Evolutionary conservation across 1,284 basidiomycete genomes (phyloP), one percentile per base, ranked within the genome.

Genomic region (Microbotryum intermedium): DNA sequence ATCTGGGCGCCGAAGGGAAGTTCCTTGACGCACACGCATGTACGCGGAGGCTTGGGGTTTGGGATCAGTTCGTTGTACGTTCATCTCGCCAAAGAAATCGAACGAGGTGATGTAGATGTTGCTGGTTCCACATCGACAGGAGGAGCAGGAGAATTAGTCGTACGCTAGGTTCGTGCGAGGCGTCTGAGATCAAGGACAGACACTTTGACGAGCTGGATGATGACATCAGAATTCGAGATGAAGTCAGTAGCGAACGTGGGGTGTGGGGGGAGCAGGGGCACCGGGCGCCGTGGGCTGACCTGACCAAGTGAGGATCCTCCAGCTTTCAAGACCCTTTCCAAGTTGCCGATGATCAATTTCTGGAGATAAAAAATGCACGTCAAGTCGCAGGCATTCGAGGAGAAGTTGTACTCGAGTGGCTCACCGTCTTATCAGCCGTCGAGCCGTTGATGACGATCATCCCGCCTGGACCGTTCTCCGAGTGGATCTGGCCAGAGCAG

Each of bases 41-140:
- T 51, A n/a, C 50, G 25, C 11, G 50, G 25, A 9, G 50, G 50
- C 26, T 51, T 51, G 23, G 50, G 50, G 3, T 5, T 30, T 10
- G 50, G 50, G 50, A 51, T 51, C 50, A 51, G n/a, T 30, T 30
- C 30, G n/a, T 28, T 29, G 50, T 51, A 51, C 50, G 29, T 51
- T 51, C 50, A 51, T 51, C 26, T 51, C 50, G 25, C 30, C 30
- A 25, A 51, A 51, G 18, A 51, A n/a, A 13, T 51, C 50, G 20
- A 51, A 51, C 26, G 50, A 51, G n/a, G 50, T 51, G 29, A 51
- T 29, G 26, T 28, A 51, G 29, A 51, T 51, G 50, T 51, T 51
- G 50, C 25, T 30, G n/a, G 25, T n/a, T 28, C n/a, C 3, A 25
- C 26, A n/a, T 21, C 8, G 23, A 16, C 13, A 39, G 34, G 34